Percentiles rank a stretch among this genome's conserved stretches.
Evolutionary conservation across 1,139 yeast genomes (phyloP).

Genomic region (Pichia inconspicua): DNA sequence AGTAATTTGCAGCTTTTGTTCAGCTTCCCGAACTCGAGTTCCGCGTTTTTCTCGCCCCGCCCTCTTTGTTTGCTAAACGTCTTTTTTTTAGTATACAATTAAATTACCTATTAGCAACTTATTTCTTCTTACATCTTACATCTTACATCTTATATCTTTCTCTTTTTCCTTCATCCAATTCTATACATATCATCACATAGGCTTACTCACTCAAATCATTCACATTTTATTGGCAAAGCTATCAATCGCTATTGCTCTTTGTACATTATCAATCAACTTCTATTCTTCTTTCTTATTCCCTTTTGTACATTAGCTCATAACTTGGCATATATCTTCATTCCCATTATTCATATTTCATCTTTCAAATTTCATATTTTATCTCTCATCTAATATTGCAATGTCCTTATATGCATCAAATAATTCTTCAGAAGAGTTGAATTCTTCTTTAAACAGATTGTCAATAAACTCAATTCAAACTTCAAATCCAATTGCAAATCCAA

Average conservation of each 20-base stretch:
- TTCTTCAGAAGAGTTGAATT: conserved; percentile 13
- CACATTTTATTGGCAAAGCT: background rate
- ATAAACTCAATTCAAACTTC: conserved; percentile 8
- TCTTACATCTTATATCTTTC: too few relatives aligned
- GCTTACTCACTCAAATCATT: background rate
- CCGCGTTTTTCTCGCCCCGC: background rate
- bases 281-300: conserved; percentile 3
- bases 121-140: too few relatives aligned
- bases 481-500: background rate
- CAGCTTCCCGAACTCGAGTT: background rate
- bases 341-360: conserved; percentile 13
- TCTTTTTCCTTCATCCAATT: too few relatives aligned
- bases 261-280: conserved; percentile 11
- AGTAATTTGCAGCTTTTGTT: too few relatives aligned
- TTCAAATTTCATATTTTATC: conserved; percentile 7
- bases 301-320: conserved; percentile 9
- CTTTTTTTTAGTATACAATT: background rate
- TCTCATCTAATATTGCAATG: conserved; percentile 6
- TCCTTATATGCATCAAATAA: conserved; percentile 9
- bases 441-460: conserved; percentile 23
- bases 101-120: too few relatives aligned
- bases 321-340: too few relatives aligned
- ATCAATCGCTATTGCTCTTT: too few relatives aligned
- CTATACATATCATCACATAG: too few relatives aligned
- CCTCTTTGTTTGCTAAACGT: background rate